Evolutionary conservation across 345 rosid species (phyloP).

Genomic region (Salix dunnii): DNA sequence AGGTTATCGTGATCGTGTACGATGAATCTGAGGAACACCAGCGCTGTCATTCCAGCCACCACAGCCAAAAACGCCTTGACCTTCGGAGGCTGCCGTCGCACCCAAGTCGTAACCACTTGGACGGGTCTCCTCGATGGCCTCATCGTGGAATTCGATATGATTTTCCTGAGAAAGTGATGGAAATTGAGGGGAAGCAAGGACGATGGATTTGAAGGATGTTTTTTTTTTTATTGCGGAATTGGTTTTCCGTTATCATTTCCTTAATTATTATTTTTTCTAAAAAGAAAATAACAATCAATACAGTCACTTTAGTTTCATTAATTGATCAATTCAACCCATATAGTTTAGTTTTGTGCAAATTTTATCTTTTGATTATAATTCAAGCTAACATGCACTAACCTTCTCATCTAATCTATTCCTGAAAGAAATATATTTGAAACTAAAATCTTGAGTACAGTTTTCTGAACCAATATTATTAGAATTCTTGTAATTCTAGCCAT

Average conservation of each 20-base stretch:
- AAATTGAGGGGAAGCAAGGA: neutral
- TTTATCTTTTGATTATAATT: neutral
- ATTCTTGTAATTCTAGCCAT: too few species aligned
- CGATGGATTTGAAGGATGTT: neutral
- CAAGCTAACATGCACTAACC: neutral
- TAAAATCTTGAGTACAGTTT: neutral
- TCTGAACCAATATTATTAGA: neutral
- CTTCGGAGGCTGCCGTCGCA: constrained; percentile 92
- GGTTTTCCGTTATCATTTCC: neutral
- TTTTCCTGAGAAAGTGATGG: constrained; percentile 3
- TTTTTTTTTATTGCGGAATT: neutral
- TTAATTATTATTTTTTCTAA: neutral
- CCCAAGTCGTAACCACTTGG: constrained; percentile 75
- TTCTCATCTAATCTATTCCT: neutral
- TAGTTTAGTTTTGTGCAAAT: neutral
- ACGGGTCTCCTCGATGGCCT: constrained; percentile 59
- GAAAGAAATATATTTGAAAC: neutral
- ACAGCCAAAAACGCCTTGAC: constrained; percentile 94
- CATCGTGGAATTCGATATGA: constrained; percentile 34
- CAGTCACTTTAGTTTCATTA: neutral
- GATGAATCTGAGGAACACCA: constrained; percentile 82
- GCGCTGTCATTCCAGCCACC: constrained; percentile 83
- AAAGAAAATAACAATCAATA: neutral
- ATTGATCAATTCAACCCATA: neutral
- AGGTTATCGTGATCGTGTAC: constrained; percentile 98